Conservation (phyloP, 1,284 basidiomycete genomes). For the Ceratobasidium sp. region DNA sequence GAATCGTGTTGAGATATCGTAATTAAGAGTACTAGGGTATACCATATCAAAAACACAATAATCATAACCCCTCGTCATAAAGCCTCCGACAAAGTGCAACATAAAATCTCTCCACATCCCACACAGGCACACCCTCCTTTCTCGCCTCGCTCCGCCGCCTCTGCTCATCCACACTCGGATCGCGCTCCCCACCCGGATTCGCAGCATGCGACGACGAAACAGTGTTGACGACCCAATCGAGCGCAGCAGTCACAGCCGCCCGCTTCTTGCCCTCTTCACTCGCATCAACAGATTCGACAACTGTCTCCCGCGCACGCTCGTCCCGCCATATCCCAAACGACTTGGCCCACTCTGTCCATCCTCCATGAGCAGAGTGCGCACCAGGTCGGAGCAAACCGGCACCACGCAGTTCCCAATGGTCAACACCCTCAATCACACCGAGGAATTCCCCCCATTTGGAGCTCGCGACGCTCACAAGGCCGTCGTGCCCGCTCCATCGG, state of each 20-base stretch:
- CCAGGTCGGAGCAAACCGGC: constrained; percentile 51
- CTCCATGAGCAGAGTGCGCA: neutral
- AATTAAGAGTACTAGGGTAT: neutral
- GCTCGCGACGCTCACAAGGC: constrained; percentile 89
- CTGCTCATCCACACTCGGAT: constrained; percentile 10
- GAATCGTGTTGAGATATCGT: too few relatives aligned
- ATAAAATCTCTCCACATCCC: constrained; percentile 55
- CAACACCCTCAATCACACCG: constrained; percentile 89
- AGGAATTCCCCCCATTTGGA: constrained; percentile 95
- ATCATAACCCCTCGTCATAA: constrained; percentile 56
- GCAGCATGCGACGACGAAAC: constrained; percentile 39
- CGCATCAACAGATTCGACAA: neutral
- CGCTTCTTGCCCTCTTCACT: constrained; percentile 6
- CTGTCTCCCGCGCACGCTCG: constrained; percentile 17
- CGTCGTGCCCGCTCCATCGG: constrained; percentile 81
- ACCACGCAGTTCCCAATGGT: constrained; percentile 98
- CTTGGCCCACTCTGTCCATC: constrained; percentile 42
- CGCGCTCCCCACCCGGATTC: constrained; percentile 35
- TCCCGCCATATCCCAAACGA: constrained; percentile 26
- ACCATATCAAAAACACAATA: neutral
- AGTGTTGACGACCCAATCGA: constrained; percentile 40
- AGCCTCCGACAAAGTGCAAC: constrained; percentile 56
- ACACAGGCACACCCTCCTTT: constrained; percentile 46
- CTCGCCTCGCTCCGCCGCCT: neutral
- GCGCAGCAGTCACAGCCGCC: constrained; percentile 30